Evolutionary conservation across 192 early-diverging fungal genomes (phyloP).

Genomic region (Backusella psychrophila): DNA sequence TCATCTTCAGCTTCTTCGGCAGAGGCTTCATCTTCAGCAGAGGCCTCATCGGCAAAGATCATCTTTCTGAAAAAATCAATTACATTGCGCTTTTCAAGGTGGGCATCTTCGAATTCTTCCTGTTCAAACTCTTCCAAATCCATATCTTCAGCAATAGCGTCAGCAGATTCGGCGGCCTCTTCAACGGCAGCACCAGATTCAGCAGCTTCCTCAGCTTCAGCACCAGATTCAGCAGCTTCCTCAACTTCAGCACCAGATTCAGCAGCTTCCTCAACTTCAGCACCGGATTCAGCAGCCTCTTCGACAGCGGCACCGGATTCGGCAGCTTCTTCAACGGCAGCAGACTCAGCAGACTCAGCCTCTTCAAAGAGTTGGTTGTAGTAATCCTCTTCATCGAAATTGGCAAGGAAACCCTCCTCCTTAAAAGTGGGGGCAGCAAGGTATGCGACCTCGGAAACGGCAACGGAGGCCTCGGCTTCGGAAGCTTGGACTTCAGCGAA

Average conservation of each 20-base stretch:
- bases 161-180: background rate
- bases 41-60: background rate
- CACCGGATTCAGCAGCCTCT: background rate
- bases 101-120: background rate
- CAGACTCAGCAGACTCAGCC: background rate
- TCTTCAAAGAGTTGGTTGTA: background rate
- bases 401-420: background rate
- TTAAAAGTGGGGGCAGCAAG: background rate
- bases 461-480: background rate
- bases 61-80: slow-evolving; percentile 1
- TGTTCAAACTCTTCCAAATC: background rate
- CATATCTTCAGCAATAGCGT: background rate
- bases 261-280: background rate
- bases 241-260: background rate
- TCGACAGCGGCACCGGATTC: background rate
- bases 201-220: background rate
- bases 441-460: too few species aligned
- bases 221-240: background rate
- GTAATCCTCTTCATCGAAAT: background rate
- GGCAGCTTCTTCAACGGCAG: background rate
- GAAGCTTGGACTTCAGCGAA: background rate
- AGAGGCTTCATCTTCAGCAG: too few species aligned
- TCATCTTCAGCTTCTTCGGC: background rate
- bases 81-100: background rate
- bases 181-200: background rate